These are phyloP conservation scores for Phytopythium oedochilum DNA, from an alignment of 352 stramenopile genomes.

Conservation along the genomic window DNA sequence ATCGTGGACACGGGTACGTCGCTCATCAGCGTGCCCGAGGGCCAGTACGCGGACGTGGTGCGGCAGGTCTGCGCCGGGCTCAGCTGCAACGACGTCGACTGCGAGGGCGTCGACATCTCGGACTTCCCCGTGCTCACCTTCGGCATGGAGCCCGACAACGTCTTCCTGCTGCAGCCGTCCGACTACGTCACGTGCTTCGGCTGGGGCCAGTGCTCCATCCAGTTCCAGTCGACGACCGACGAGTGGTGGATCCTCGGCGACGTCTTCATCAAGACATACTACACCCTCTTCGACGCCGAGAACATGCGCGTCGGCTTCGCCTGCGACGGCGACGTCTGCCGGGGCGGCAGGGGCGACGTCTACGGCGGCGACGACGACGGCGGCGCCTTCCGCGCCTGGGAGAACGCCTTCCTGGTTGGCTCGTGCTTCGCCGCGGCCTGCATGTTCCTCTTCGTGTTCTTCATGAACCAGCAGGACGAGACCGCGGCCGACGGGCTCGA, in stretches of 20 bases:
- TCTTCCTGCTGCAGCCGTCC: constrained; percentile 71
- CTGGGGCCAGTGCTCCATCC: constrained; percentile 71
- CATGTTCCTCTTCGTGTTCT: constrained; percentile 82
- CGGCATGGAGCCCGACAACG: constrained; percentile 81
- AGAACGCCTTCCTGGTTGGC: constrained; percentile 63
- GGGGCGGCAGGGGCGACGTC: constrained; percentile 62
- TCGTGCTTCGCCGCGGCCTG: constrained; percentile 66
- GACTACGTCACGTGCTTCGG: constrained; percentile 80
- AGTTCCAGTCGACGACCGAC: constrained; percentile 71
- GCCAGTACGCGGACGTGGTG: constrained; percentile 61
- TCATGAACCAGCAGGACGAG: constrained; percentile 75
- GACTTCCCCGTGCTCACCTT: constrained; percentile 74
- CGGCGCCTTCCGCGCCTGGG: constrained; percentile 37
- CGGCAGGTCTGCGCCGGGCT: constrained; percentile 52
- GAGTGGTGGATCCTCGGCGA: constrained; percentile 89
- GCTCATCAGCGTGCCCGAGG: constrained; percentile 75
- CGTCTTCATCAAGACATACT: constrained; percentile 91
- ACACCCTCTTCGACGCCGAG: constrained; percentile 88
- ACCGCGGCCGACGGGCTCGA: constrained; percentile 8
- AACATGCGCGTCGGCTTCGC: constrained; percentile 87
- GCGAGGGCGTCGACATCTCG: constrained; percentile 34
- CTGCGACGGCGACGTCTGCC: constrained; percentile 75
- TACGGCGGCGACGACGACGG: constrained; percentile 42
- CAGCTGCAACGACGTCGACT: constrained; percentile 66
- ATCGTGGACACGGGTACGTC: constrained; percentile 90